Base-by-base conservation (phyloP, 139 green algal species). In the Yamagishiella unicocca region DNA sequence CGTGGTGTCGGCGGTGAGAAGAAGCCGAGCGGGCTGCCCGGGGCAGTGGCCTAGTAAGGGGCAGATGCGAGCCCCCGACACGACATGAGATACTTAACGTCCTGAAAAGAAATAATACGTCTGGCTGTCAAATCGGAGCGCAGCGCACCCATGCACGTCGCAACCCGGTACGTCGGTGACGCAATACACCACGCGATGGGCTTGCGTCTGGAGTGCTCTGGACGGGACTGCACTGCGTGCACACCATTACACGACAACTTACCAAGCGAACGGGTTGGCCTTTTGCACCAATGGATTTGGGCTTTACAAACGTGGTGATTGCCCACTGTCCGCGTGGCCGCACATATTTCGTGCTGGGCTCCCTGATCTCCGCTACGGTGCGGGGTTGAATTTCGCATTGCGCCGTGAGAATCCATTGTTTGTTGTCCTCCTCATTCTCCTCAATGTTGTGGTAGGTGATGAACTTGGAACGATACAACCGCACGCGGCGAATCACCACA, bases 321-420 rank as follows among this genome's bases (percentile, higher is more conserved):
- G 87, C 68, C 82, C 82, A 90, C 38, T 85, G 83, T 0, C 72
- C 87, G 3, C 75, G 50, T 12, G 82, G 85, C 8, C 85, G 82
- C 66, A 84, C 89, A 1, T 61, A 79, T 38, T 89, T 88, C 12
- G 6, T 42, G 21, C 64, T 19, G 6, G 55, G 64, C 42, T 78
- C 66, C 66, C 46, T 64, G 24, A 88, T 91, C 17, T 90, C 91
- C 19, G 38, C 24, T 55, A 43, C 62, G 5, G 21, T 90, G 62
- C 74, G 67, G 2, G 92, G 92, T 31, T 68, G 38, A 22, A 94
- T 84, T 50, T 89, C 79, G 75, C 92, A 94, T 3, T 58, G 54
- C 19, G 70, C 25, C 21, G 91, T 80, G n/a, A 94, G 81, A n/a
- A 88, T 73, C 90, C 90, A 93, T 4, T 54, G 75, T 38, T 90